Evolutionary conservation across 805 yeast genomes (phyloP).

Genomic region (Candida nonsorbophila): DNA sequence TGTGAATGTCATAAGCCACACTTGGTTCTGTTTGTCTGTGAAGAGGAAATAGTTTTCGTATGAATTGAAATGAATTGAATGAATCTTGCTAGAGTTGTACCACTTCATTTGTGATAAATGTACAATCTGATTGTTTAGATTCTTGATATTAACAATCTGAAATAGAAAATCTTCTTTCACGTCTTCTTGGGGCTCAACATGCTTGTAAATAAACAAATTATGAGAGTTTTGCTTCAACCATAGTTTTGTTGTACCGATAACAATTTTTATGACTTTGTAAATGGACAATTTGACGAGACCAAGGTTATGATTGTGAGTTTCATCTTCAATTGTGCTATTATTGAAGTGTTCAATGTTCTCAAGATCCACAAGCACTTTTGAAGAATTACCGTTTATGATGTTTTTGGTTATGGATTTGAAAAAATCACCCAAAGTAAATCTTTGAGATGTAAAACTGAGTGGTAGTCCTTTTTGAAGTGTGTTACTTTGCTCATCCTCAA

Average conservation of each 20-base stretch:
- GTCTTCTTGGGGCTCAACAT: too few relatives aligned
- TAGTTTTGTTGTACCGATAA: constrained; percentile 21
- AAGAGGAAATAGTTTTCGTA: constrained; percentile 22
- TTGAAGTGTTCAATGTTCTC: constrained; percentile 32
- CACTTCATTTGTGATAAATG: constrained; percentile 22
- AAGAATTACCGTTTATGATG: constrained; percentile 15
- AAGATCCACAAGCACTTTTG: constrained; percentile 12
- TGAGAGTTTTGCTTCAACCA: constrained; percentile 39
- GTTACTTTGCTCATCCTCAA: constrained; percentile 19
- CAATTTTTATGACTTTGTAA: constrained; percentile 27
- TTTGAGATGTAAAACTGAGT: constrained; percentile 18
- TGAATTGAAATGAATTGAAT: constrained; percentile 18
- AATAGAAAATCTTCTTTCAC: too few relatives aligned
- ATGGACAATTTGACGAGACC: constrained; percentile 23
- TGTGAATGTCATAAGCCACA: too few relatives aligned
- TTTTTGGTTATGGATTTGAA: constrained; percentile 27
- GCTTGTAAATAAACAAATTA: constrained; percentile 26
- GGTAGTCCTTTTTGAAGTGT: constrained; percentile 32
- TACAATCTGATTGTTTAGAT: constrained; percentile 22
- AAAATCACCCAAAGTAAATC: constrained; percentile 21
- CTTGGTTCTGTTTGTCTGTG: constrained; percentile 17
- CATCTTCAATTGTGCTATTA: constrained; percentile 26
- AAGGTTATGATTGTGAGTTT: constrained; percentile 18
- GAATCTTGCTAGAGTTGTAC: constrained; percentile 20
- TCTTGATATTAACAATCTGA: constrained; percentile 29